phyloP scores from a whole-genome alignment of 2,329 filamentous ascomycete species.

The Herpomyces periplanetae region DNA sequence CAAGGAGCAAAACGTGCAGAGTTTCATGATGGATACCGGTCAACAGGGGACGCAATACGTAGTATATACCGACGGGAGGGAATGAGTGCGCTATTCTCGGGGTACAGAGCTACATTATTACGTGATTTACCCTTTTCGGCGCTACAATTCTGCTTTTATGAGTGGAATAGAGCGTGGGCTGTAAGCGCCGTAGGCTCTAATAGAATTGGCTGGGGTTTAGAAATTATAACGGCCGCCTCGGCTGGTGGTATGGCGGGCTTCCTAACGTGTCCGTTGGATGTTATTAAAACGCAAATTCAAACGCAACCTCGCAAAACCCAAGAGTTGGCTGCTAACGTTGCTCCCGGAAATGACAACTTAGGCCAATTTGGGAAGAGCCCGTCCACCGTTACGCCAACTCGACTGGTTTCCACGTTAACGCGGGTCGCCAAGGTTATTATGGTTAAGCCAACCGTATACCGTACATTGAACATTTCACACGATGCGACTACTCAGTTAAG shows the following conservation, averaged over 20 bases:
- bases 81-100: conserved; percentile 49
- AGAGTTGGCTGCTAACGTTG: conserved; percentile 11
- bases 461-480: conserved; percentile 43
- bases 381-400: conserved; percentile 5
- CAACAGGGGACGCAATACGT: conserved; percentile 38
- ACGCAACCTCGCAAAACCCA: too few relatives aligned
- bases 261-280: conserved; percentile 75
- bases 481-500: conserved; percentile 56
- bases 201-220: conserved; percentile 48
- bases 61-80: conserved; percentile 59
- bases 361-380: conserved; percentile 4
- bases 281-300: conserved; percentile 84
- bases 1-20: conserved; percentile 86
- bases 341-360: conserved; percentile 2
- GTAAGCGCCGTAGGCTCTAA: conserved; percentile 33
- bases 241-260: conserved; percentile 77
- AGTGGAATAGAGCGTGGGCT: conserved; percentile 55
- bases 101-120: conserved; percentile 84
- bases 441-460: conserved; percentile 7
- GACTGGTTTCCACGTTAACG: conserved; percentile 5
- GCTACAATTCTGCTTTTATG: conserved; percentile 88
- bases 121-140: conserved; percentile 84
- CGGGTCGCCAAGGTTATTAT: conserved; percentile 5
- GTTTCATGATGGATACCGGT: conserved; percentile 62
- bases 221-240: conserved; percentile 53